phyloP scores from a whole-genome alignment of 805 yeast genomes.

The Scheffersomyces spartinae region DNA sequence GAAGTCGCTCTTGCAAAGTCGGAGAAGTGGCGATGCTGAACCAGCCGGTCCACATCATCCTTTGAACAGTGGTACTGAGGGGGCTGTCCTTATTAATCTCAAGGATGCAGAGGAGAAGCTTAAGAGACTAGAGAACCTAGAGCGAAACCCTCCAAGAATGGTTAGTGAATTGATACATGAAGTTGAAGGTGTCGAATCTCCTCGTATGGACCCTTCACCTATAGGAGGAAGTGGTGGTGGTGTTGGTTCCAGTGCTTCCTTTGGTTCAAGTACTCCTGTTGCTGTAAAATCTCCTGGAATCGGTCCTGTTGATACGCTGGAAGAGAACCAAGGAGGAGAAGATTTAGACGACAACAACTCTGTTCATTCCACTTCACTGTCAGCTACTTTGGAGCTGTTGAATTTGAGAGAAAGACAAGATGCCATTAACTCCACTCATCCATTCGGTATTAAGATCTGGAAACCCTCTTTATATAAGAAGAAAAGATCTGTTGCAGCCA shows the following conservation, averaged over 20 bases:
- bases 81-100: too few relatives aligned
- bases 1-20: constrained; percentile 25
- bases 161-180: too few relatives aligned
- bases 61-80: constrained; percentile 11
- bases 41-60: constrained; percentile 4
- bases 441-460: constrained; percentile 98
- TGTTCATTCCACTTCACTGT: constrained; percentile 14
- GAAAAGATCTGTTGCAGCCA: constrained; percentile 77
- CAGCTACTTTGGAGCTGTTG: constrained; percentile 63
- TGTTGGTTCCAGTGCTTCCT: too few relatives aligned
- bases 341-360: constrained; percentile 12
- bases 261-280: too few relatives aligned
- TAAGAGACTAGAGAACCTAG: too few relatives aligned
- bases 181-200: too few relatives aligned
- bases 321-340: too few relatives aligned
- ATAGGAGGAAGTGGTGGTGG: constrained; percentile 5
- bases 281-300: too few relatives aligned
- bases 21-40: constrained; percentile 4
- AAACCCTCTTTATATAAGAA: constrained; percentile 95
- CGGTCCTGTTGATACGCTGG: too few relatives aligned
- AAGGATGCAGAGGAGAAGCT: too few relatives aligned
- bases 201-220: too few relatives aligned
- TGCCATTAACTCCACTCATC: constrained; percentile 94
- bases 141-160: too few relatives aligned
- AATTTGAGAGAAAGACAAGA: constrained; percentile 88